Evolutionary conservation across 2,329 filamentous ascomycete species (phyloP), one percentile per base, ranked within the genome.

Genomic region (Pseudogymnoascus sp.): DNA sequence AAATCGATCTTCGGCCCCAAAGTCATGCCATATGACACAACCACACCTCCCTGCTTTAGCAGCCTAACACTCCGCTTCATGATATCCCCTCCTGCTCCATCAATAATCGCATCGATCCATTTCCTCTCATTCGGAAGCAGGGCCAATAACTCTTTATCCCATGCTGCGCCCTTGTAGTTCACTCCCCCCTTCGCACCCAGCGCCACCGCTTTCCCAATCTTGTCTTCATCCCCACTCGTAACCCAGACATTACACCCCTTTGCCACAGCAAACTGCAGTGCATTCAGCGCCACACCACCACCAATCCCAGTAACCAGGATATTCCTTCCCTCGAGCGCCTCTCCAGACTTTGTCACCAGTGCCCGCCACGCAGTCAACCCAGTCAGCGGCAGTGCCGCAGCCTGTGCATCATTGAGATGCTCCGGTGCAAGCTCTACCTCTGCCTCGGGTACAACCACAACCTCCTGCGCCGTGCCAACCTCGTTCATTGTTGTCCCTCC

Each of bases 11-110:
- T 91, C 1, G 93, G 93, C 0, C 81, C 79, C 2, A 90, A 78
- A 0, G 93, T 98, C 93, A 98, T 97, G 65, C 95, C 93, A 74
- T 98, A 98, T 68, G 88, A 81, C 1, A 87, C 84, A 64, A 98
- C 88, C n/a, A 93, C 82, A 62, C 93, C 95, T 5, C 95, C 93
- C 1, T 83, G 76, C 83, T 84, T 65, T 40, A 65, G 59, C 24
- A 12, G n/a, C 65, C 33, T 61, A 59, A 26, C 33, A 61, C 43
- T 10, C 53, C 35, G 7, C 33, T 50, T 37, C 50, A 96, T 83
- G 46, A 96, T 81, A 75, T 96, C 88, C 1, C 91, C 93, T 2
- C 93, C 93, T 0, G 93, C 93, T 1, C 95, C 93, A 76, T 98
- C 95, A 68, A 98, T 83, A 59, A 98, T 88, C 19, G 89, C 87